Percentiles rank a stretch among this genome's conserved stretches.
These are phyloP conservation scores for Torulaspora globosa DNA, from an alignment of 1,139 yeast genomes.

Conservation along the genomic window DNA sequence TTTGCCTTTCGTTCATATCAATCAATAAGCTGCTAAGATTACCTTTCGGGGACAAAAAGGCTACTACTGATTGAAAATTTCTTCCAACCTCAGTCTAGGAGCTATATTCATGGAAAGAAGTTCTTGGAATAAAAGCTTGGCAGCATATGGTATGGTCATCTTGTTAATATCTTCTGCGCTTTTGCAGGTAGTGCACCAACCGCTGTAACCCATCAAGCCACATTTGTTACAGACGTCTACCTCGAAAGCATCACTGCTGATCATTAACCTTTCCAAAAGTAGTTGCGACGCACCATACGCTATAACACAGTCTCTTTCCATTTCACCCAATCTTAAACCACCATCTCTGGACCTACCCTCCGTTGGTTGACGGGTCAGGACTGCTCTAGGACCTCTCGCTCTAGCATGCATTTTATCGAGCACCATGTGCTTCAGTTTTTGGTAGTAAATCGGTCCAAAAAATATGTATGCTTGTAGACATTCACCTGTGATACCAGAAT, in stretches of 20 bases:
- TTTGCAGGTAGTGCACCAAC: constrained; percentile 96
- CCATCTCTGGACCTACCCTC: constrained; percentile 99
- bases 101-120: constrained; percentile 96
- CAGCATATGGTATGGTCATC: constrained; percentile 98
- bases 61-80: constrained; percentile 50
- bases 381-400: constrained; percentile 99
- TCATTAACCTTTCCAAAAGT: constrained; percentile 88
- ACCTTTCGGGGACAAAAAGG: background rate
- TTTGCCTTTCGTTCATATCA: background rate
- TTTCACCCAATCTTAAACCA: constrained; percentile 97
- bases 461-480: constrained; percentile 94
- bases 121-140: constrained; percentile 92
- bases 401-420: constrained; percentile 99
- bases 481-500: constrained; percentile 98
- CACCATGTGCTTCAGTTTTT: constrained; percentile 98
- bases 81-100: constrained; percentile 85
- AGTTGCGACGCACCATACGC: constrained; percentile 98
- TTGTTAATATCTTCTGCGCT: constrained; percentile 79
- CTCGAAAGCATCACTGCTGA: constrained; percentile 95
- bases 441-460: constrained; percentile 97
- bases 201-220: constrained; percentile 97
- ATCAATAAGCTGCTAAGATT: background rate
- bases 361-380: constrained; percentile 95
- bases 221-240: constrained; percentile 92
- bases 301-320: constrained; percentile 99